Base-by-base conservation (phyloP, 305 asterid species). In the Stenogyne calaminthoides region DNA sequence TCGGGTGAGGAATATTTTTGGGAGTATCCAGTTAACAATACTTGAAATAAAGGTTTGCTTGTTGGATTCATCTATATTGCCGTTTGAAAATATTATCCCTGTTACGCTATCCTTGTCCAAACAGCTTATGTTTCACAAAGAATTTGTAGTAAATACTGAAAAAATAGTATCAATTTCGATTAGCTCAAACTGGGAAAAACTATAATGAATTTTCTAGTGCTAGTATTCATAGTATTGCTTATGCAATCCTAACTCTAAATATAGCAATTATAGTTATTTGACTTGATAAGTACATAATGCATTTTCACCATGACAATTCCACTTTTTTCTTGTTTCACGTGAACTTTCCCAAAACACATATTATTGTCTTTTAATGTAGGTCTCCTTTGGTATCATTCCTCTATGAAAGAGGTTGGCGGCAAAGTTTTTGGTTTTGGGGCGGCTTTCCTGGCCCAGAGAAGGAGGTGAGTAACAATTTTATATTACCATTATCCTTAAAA, bases 371-470 rank as follows among this genome's bases (percentile, higher is more conserved):
- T 74, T 51, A 5, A 42, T 56, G 47, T 81, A 88, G 98, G 84
- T 32, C 76, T 34, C 86, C 97, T 59, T 73, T 88, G 80, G 87
- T 92, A 54, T 92, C 97, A 40, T 92, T 80, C 82, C 90, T 92
- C 63, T 92, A 92, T 65, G 98, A 92, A 82, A 86, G 98, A 78
- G 97, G 98, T 14, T 90, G 97, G 96, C 81, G 98, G 63, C 98
- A 92, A 78, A 83, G 92, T 76, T 92, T 92, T 72, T 68, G 87
- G 39, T 0, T 83, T 6, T 82, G 76, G 88, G 96, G 95, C 36
- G 97, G 97, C 82, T 92, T 92, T 82, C 97, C 96, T 18, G 97
- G 98, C 51, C 91, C 95, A 63, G 95, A 86, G 80, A 81, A 86
- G 71, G 98, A 92, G 98, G 98, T 86, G 76, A 64, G 27, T 12